Evolutionary conservation across 169 alveolate species (phyloP).

Genomic region (Babesia caballi): DNA sequence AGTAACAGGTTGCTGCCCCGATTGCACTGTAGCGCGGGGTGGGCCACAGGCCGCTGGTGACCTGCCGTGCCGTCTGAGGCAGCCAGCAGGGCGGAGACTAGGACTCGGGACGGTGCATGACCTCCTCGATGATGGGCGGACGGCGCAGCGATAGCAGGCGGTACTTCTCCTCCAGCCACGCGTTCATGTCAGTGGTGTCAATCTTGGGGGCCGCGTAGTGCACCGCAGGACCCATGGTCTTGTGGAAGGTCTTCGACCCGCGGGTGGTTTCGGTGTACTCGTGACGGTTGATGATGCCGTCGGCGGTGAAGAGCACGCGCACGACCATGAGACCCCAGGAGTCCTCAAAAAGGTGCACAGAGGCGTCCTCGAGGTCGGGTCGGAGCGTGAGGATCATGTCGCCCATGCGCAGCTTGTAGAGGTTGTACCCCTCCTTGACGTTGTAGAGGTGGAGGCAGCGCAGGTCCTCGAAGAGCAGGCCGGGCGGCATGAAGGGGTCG

Average conservation of each 20-base stretch:
- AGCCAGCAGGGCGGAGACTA: too few relatives aligned
- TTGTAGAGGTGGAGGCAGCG: slow-evolving; percentile 47
- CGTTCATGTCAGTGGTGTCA: slow-evolving; percentile 12
- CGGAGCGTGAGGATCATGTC: slow-evolving; percentile 60
- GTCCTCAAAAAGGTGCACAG: slow-evolving; percentile 60
- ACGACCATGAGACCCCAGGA: slow-evolving; percentile 51
- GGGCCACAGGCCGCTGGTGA: too few relatives aligned
- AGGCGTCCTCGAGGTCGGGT: slow-evolving; percentile 49
- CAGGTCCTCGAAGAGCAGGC: slow-evolving; percentile 49
- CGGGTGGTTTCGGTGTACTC: slow-evolving; percentile 47
- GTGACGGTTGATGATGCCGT: slow-evolving; percentile 46
- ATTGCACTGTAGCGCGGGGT: too few relatives aligned
- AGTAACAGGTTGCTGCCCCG: too few relatives aligned
- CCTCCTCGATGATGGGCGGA: slow-evolving; percentile 59
- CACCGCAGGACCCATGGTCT: slow-evolving; percentile 44
- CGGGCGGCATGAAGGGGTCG: slow-evolving; percentile 51
- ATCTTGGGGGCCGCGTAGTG: background rate
- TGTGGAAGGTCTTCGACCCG: slow-evolving; percentile 24
- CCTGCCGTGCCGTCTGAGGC: too few relatives aligned
- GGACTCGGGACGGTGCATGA: background rate
- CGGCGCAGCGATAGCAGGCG: slow-evolving; percentile 9
- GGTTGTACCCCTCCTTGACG: slow-evolving; percentile 9
- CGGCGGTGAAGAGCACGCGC: slow-evolving; percentile 32
- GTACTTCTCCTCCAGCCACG: slow-evolving; percentile 54
- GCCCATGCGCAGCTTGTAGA: slow-evolving; percentile 54